Base-by-base conservation (phyloP, 495 filamentous ascomycete genomes). In the Staphylotrichum longicolle region DNA sequence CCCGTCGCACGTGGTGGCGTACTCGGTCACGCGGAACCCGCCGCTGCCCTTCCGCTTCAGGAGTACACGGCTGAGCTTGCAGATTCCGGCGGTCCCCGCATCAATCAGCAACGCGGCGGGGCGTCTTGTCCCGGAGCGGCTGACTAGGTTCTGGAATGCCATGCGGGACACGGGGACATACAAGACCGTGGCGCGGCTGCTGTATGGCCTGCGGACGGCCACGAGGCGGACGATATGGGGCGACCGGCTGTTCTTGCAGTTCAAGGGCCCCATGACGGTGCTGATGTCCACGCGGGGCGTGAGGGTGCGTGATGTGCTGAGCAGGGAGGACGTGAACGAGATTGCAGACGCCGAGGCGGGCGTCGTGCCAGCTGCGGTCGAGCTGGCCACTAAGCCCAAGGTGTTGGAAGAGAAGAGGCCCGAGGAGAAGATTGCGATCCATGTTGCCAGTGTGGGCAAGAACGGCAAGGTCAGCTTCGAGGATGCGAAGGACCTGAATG, bases 231-330 rank as follows among this genome's bases (percentile, higher is more conserved):
- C 87, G 4, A 88, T 98, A n/a, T 96, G 90, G 91, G 94, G 94
- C 35, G 94, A 98, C 72, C 77, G 93, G 64, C 78, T 97, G 12
- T 98, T 98, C 69, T 77, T 98, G 30, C 87, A 89, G 66, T 96
- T 98, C 67, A 81, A 87, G 32, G 94, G 94, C 0, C 94, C 94
- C 27, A 84, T 82, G 3, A 96, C 87, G 4, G 80, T 98, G 40
- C 78, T 98, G 30, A 74, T 98, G 66, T 94, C 96, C 67, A 91
- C 90, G 32, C 85, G 93, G 20, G 90, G 86, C 7, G 81, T 88
- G 9, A 77, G 88, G 1, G 74, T 96, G 20, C 83, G 84, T 49
- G 94, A 98, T 66, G 82, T 90, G 6, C 74, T 98, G 54, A 87
- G 84, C 15, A 76, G 77, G 10, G 81, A 83, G 14, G 89, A 98